Evolutionary conservation across 2,329 filamentous ascomycete species (phyloP), one percentile per base, ranked within the genome.

Genomic region (Aspergillus neotritici): DNA sequence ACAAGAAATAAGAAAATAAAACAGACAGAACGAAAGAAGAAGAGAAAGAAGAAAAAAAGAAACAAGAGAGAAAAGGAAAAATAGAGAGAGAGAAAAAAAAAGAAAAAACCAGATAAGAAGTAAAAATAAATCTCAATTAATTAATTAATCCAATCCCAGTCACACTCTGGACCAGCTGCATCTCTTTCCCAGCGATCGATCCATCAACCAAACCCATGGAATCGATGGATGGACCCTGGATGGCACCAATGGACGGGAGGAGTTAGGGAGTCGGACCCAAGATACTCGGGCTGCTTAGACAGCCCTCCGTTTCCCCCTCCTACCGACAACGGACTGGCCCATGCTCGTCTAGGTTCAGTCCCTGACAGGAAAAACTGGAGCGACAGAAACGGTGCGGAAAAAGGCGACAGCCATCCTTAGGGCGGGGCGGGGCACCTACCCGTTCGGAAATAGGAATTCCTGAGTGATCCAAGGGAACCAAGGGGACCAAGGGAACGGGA

Each of bases 301-400:
- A 21, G 17, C 17, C 17, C 17, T 21, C 7, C 17, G 7, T 6
- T 25, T 25, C 21, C 21, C 21, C 21, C 21, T 25, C 21, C 21
- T 8, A 25, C 15, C 40, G 30, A 31, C 29, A 21, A 30, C 28
- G 38, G 39, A 43, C 48, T 56, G 50, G 52, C 46, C 53, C 49
- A 53, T 53, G 53, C 53, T 53, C 43, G 37, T 47, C 44, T 40
- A 48, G 45, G 47, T 54, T 52, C 46, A 53, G 46, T 48, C 53
- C 53, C 53, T 56, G 53, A 53, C 53, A 56, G 52, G 42, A 52
- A 49, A 49, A 50, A 54, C 51, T 47, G 52, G 53, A 50, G 50
- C 48, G 52, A 50, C 52, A 55, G 44, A 55, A 56, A 56, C 53
- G 53, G 53, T 44, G 43, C 48, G 31, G 43, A 34, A 41, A 43